phyloP scores from a whole-genome alignment of 1,139 yeast genomes.

The Pneumocystis oryctolagi region DNA sequence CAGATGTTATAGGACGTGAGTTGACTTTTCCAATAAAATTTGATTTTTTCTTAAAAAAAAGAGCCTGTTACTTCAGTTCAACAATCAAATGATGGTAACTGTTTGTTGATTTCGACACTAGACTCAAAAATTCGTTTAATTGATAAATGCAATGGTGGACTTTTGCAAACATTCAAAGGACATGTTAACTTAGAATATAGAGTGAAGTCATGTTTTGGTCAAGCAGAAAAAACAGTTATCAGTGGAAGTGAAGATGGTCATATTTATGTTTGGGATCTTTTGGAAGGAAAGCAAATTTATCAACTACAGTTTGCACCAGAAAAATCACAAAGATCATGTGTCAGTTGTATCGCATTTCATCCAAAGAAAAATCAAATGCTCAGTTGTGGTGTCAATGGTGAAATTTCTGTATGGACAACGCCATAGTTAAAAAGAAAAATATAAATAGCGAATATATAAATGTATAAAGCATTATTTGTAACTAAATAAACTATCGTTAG shows the following conservation, averaged over 20 bases:
- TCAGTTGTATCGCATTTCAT: slow-evolving; percentile 14
- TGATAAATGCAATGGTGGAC: slow-evolving; percentile 19
- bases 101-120: slow-evolving; percentile 20
- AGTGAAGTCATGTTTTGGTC: slow-evolving; percentile 17
- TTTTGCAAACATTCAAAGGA: slow-evolving; percentile 21
- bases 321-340: slow-evolving; percentile 5
- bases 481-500: not conserved
- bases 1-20: slow-evolving; percentile 21
- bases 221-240: slow-evolving; percentile 57
- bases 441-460: not conserved
- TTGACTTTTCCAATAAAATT: not conserved
- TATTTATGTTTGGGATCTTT: slow-evolving; percentile 72
- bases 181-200: slow-evolving; percentile 21
- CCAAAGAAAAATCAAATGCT: slow-evolving; percentile 15
- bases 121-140: slow-evolving; percentile 21
- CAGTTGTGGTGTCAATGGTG: slow-evolving; percentile 15
- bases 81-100: slow-evolving; percentile 16
- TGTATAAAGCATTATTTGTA: not conserved
- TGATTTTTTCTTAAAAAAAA: slow-evolving; percentile 1
- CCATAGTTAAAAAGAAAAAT: not conserved
- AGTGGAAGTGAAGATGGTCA: slow-evolving; percentile 86
- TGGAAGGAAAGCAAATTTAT: slow-evolving; percentile 37
- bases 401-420: slow-evolving; percentile 4
- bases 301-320: slow-evolving; percentile 5
- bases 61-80: slow-evolving; percentile 22